These are phyloP conservation scores for Xanthoceras sorbifolium DNA, from an alignment of 345 rosid genomes.

Conservation along the genomic window DNA sequence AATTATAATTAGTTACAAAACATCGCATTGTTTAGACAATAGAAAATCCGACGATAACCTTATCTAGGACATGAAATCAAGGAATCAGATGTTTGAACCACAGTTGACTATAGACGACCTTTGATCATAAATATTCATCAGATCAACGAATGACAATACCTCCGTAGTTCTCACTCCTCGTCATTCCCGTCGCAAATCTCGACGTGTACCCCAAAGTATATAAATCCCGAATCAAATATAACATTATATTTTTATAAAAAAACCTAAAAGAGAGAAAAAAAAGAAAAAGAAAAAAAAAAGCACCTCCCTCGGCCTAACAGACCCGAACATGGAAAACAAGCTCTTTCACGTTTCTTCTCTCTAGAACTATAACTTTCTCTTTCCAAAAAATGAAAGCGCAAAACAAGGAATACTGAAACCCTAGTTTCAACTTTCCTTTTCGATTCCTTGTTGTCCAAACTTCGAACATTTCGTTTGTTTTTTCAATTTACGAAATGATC, in stretches of 20 bases:
- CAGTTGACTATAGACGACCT: no score
- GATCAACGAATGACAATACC: no score
- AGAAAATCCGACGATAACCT: no score
- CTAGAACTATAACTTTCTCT: not conserved
- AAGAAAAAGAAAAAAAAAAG: not conserved
- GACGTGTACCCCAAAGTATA: constrained; percentile 17
- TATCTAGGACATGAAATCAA: no score
- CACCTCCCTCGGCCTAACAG: constrained; percentile 17
- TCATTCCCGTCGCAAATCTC: constrained; percentile 25
- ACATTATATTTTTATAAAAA: constrained; percentile 7
- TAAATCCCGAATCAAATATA: not conserved
- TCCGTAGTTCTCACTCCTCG: no score
- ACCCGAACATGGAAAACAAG: constrained; percentile 38
- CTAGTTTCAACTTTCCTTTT: constrained; percentile 28
- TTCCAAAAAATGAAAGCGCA: constrained; percentile 10
- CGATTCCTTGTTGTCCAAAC: constrained; percentile 37
- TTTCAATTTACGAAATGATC: not conserved
- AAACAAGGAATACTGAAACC: constrained; percentile 27
- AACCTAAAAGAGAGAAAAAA: not conserved
- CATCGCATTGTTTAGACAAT: no score
- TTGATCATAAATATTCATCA: no score
- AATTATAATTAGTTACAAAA: no score
- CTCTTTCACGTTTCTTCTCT: constrained; percentile 28
- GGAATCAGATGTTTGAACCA: no score
- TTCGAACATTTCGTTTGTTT: constrained; percentile 21